phyloP scores from a whole-genome alignment of 345 rosid species.

The Gossypium herbaceum region DNA sequence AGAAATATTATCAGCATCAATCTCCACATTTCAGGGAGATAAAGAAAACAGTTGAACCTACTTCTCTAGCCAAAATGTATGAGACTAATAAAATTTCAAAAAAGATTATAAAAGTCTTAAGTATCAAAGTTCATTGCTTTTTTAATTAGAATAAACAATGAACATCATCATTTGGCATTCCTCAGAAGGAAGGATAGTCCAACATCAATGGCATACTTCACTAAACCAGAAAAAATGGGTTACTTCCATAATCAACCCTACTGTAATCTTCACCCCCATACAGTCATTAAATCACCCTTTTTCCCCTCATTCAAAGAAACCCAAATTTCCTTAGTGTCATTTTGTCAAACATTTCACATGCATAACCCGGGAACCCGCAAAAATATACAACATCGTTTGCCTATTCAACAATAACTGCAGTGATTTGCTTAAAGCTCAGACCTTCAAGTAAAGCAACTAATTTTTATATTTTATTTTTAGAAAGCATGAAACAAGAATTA shows the following conservation, averaged over 20 bases:
- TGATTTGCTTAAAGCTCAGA: not conserved
- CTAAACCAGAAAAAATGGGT: not conserved
- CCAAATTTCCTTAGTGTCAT: not conserved
- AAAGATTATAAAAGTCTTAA: not conserved
- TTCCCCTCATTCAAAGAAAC: not conserved
- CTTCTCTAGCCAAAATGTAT: not conserved
- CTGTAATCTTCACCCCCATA: not conserved
- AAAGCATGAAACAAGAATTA: not conserved
- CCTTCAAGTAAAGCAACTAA: not conserved
- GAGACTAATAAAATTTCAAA: not conserved
- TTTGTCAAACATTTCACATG: not conserved
- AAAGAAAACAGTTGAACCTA: not conserved
- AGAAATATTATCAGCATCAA: conserved; percentile 8
- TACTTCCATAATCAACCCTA: not conserved
- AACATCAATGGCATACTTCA: not conserved
- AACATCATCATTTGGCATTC: conserved; percentile 3
- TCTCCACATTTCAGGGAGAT: not conserved
- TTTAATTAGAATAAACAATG: not conserved
- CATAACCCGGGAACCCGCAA: not conserved
- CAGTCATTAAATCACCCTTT: conserved; percentile 2
- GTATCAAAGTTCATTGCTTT: not conserved
- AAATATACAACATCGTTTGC: not conserved
- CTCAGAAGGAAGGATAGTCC: not conserved
- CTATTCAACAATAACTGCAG: not conserved
- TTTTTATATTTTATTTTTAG: not conserved